Conservation (phyloP, 768 basidiomycete species). For the Podaxis pistillaris region DNA sequence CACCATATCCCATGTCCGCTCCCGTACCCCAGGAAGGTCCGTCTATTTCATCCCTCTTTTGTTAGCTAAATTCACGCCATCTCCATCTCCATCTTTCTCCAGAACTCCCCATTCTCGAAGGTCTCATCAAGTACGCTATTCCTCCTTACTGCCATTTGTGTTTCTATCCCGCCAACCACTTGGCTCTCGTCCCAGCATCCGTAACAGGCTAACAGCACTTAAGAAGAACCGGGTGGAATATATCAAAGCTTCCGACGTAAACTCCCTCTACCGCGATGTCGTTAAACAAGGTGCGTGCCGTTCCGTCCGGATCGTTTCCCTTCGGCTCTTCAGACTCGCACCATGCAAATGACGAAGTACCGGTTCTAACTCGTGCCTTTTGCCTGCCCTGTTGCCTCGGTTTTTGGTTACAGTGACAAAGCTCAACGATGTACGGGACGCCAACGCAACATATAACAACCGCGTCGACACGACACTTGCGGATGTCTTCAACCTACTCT, state of each 20-base stretch:
- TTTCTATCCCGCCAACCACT: constrained; percentile 18
- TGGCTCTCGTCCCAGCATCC: constrained; percentile 57
- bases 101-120: constrained; percentile 94
- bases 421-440: constrained; percentile 88
- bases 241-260: constrained; percentile 91
- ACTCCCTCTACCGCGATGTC: constrained; percentile 87
- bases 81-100: constrained; percentile 22
- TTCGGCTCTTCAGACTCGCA: neutral
- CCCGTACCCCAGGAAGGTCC: constrained; percentile 82
- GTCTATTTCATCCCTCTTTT: constrained; percentile 9
- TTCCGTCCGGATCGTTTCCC: neutral
- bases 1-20: constrained; percentile 46
- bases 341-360: neutral
- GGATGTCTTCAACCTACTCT: constrained; percentile 94
- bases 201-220: constrained; percentile 91
- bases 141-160: neutral
- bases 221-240: constrained; percentile 92
- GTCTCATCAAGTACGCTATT: constrained; percentile 76
- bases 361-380: constrained; percentile 2
- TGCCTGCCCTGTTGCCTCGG: constrained; percentile 9
- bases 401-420: constrained; percentile 62
- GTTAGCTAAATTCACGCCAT: constrained; percentile 15
- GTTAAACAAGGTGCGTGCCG: constrained; percentile 80
- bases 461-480: constrained; percentile 92
- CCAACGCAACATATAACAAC: constrained; percentile 74